Base-by-base conservation (phyloP, 179 eudicot genomes). In the Beta macrorhiza region DNA sequence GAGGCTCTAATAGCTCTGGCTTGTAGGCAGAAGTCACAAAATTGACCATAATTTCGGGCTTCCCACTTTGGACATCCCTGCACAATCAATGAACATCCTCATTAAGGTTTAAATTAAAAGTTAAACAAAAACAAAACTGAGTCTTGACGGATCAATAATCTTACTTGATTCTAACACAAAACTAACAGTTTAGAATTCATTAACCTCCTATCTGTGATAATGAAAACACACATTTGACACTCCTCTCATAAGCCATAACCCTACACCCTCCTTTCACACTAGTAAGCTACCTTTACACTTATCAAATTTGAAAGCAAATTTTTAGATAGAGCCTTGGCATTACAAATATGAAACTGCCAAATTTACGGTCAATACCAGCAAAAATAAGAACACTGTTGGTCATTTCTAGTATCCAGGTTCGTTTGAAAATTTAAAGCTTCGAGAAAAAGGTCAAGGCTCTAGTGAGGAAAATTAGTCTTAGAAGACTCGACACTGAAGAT, bases 1-100 rank as follows among this genome's bases (percentile, higher is more conserved):
- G 92, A 84, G 98, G 93, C 82, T 86, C 87, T 86, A 95, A 83
- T 79, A 93, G 87, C 85, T 92, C 98, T 5, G 95, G 98, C 78
- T 93, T 87, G 92, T 91, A 87, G 42, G 93, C 87, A 16, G 99
- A 93, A 56, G 99, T 95, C 89, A 95, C 99, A 85, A 95, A 95
- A 86, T 95, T 95, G 77, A 95, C 98, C 99, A 95, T 95, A 72
- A 95, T 84, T 87, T 95, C 97, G 51, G 88, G 92, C 65, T 63
- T 83, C 45, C 92, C 92, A 74, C 90, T 92, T 82, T 87, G 82
- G 52, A 88, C 88, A 91, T 92, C 87, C 86, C 98, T 95, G 92
- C 71, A 86, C 84, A 79, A 80, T 14, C 32, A 78, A 64, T 2
- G 29, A 56, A 10, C 64, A 49, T 55, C 55, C 14, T 15, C 5